Base-by-base conservation (phyloP, 805 yeast species). In the Candida hungchunana region DNA sequence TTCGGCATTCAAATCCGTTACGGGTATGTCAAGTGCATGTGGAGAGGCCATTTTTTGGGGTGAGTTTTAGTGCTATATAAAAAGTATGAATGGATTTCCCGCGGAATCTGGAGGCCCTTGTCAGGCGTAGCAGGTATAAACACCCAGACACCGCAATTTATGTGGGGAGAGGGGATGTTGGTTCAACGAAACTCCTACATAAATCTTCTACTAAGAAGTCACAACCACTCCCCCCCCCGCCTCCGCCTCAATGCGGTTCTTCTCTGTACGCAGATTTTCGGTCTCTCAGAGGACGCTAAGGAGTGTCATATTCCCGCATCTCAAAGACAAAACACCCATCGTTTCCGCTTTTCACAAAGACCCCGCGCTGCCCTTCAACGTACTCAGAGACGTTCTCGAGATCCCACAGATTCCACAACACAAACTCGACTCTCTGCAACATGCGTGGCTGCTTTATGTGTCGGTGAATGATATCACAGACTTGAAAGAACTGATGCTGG, bases 11-110 rank as follows among this genome's bases (percentile, higher is more conserved):
- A 77, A 56, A 47, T 77, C 68, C 0, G 78, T 71, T 5, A 77
- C 63, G 1, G 82, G 83, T 4, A 73, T 51, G 42, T 77, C 84
- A 6, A 67, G 71, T 1, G 52, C 57, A 44, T 70, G 73, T 9
- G 37, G n/a, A n/a, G n/a, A n/a, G n/a, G n/a, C n/a, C n/a, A n/a
- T n/a, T n/a, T n/a, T n/a, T n/a, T n/a, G n/a, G n/a, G n/a, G n/a
- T n/a, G n/a, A n/a, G n/a, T n/a, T n/a, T n/a, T n/a, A n/a, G n/a
- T n/a, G n/a, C n/a, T n/a, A n/a, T n/a, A n/a, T n/a, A n/a, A n/a
- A n/a, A n/a, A n/a, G n/a, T n/a, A n/a, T n/a, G n/a, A n/a, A n/a
- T n/a, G n/a, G n/a, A n/a, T n/a, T n/a, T n/a, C n/a, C n/a, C n/a
- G n/a, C n/a, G n/a, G n/a, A n/a, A n/a, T n/a, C n/a, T n/a, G n/a